Evolutionary conservation across 192 early-diverging fungal species (phyloP).

Genomic region (Backusella sp.): DNA sequence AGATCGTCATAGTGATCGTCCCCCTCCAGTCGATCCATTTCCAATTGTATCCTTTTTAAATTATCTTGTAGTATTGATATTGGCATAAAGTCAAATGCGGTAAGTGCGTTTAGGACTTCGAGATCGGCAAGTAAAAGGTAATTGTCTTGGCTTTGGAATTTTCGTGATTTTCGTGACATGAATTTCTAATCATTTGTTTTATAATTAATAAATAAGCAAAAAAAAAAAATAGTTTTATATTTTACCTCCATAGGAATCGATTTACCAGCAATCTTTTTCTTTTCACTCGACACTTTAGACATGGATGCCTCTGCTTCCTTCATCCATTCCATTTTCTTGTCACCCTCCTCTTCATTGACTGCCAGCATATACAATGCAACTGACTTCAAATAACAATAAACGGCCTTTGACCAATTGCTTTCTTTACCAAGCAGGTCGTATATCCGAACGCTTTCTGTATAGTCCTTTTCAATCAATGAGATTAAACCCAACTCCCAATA

Average conservation of each 20-base stretch:
- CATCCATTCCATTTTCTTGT: slow-evolving; percentile 34
- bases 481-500: slow-evolving; percentile 80
- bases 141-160: slow-evolving; percentile 50
- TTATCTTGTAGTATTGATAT: not conserved
- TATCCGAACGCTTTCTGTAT: slow-evolving; percentile 54
- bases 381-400: slow-evolving; percentile 75
- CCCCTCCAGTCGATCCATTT: not conserved
- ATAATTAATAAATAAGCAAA: too few species aligned
- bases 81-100: slow-evolving; percentile 74
- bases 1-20: slow-evolving; percentile 65
- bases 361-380: slow-evolving; percentile 47
- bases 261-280: slow-evolving; percentile 42
- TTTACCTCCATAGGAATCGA: slow-evolving; percentile 35
- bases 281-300: slow-evolving; percentile 59
- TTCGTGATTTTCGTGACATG: slow-evolving; percentile 64
- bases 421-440: slow-evolving; percentile 69
- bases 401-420: slow-evolving; percentile 83
- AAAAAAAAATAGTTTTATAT: not conserved
- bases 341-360: slow-evolving; percentile 22
- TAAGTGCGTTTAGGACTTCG: slow-evolving; percentile 74
- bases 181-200: slow-evolving; percentile 55
- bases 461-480: slow-evolving; percentile 60
- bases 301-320: slow-evolving; percentile 58
- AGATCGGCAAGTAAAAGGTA: slow-evolving; percentile 69
- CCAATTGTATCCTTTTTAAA: slow-evolving; percentile 12